A percentile compares a stretch with the other conserved stretches of the same genome.
Conservation (phyloP, 2,329 filamentous ascomycete species). For the Ophiostoma sp. region DNA sequence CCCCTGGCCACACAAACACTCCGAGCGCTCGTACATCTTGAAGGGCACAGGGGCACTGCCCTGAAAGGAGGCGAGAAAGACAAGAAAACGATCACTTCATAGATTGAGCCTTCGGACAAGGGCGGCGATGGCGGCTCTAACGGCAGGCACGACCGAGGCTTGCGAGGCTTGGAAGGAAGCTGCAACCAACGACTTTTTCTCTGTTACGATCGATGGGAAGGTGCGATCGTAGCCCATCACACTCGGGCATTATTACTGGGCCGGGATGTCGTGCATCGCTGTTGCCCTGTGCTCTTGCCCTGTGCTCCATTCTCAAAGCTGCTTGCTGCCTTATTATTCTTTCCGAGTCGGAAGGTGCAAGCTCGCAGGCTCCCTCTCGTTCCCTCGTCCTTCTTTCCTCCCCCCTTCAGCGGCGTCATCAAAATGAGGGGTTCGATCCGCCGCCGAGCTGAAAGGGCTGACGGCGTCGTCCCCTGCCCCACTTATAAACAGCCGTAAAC, state of each 20-base stretch:
- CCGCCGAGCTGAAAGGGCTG: constrained; percentile 9
- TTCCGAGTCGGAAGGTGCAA: too few species aligned
- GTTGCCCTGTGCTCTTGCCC: background rate
- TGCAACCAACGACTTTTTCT: background rate
- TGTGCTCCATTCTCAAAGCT: too few species aligned
- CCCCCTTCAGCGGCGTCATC: background rate
- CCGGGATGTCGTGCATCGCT: background rate
- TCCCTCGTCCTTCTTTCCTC: background rate
- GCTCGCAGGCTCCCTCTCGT: background rate
- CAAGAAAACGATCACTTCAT: background rate
- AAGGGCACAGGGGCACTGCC: background rate
- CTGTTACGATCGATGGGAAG: background rate
- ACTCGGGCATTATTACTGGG: background rate
- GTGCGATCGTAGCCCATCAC: background rate
- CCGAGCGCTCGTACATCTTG: too few species aligned
- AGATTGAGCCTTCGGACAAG: too few species aligned
- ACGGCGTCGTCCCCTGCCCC: background rate
- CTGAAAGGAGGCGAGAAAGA: background rate
- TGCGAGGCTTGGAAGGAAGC: background rate
- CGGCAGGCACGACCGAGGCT: background rate
- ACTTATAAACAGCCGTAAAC: background rate
- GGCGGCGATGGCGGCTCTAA: too few species aligned
- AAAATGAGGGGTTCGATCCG: constrained; percentile 11
- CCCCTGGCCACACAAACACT: background rate
- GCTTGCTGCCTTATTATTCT: too few species aligned